These are phyloP conservation scores for Baudoinia panamericana DNA, from an alignment of 495 filamentous ascomycete species.

Conservation along the genomic window DNA sequence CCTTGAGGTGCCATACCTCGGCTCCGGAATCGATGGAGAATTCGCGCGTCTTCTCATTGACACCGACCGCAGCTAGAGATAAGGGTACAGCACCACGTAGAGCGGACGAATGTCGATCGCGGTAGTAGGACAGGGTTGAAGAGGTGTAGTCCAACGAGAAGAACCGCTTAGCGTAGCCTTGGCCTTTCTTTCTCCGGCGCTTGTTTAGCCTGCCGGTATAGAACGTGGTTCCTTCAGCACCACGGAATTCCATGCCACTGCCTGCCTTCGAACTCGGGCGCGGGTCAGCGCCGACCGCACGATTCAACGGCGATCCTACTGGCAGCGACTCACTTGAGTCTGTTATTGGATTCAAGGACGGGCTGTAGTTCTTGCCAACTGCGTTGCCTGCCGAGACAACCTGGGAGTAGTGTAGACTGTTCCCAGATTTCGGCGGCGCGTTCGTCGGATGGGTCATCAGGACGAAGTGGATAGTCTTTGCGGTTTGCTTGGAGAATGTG, in stretches of 20 bases:
- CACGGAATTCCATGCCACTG: constrained; percentile 10
- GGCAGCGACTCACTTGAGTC: constrained; percentile 29
- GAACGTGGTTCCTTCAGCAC: constrained; percentile 34
- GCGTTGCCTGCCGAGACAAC: constrained; percentile 35
- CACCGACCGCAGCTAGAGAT: constrained; percentile 76
- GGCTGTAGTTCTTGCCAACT: constrained; percentile 33
- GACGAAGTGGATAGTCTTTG: constrained; percentile 89
- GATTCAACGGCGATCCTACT: constrained; percentile 4
- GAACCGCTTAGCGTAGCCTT: constrained; percentile 83
- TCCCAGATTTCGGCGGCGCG: constrained; percentile 63
- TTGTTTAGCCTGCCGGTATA: constrained; percentile 77
- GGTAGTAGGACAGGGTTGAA: constrained; percentile 88
- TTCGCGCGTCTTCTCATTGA: constrained; percentile 72
- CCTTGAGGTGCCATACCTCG: constrained; percentile 92
- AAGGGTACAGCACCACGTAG: constrained; percentile 86
- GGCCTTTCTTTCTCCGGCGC: constrained; percentile 78
- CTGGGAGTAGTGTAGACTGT: constrained; percentile 49
- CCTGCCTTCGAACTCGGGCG: constrained; percentile 24
- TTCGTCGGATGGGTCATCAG: constrained; percentile 84
- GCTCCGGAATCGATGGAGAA: constrained; percentile 95
- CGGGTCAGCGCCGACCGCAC: constrained; percentile 13
- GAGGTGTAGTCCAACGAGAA: constrained; percentile 90
- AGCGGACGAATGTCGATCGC: constrained; percentile 79
- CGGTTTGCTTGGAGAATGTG: constrained; percentile 89
- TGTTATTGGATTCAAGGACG: constrained; percentile 18